These are phyloP conservation scores for Russula lepida DNA, from an alignment of 768 basidiomycete genomes.

Conservation along the genomic window DNA sequence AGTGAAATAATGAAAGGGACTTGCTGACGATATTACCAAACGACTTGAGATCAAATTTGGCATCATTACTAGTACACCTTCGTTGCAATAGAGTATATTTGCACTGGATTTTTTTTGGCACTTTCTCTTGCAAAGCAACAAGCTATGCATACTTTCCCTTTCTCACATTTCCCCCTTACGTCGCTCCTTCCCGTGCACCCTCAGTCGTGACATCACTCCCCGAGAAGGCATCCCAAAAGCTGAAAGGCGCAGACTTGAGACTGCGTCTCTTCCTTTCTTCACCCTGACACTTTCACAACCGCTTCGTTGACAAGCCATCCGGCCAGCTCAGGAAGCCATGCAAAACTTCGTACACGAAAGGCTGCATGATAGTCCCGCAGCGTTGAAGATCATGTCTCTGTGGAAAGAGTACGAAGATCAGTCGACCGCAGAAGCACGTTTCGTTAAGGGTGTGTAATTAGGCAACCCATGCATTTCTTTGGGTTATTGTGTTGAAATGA, in stretches of 20 bases:
- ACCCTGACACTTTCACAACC: neutral
- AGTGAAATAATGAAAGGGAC: constrained; percentile 22
- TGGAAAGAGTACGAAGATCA: constrained; percentile 89
- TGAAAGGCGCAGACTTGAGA: constrained; percentile 72
- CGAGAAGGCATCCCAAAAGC: constrained; percentile 75
- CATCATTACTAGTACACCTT: constrained; percentile 80
- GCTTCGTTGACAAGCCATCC: neutral
- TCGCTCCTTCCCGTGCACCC: neutral
- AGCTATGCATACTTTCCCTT: too few species aligned
- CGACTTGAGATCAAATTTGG: constrained; percentile 69
- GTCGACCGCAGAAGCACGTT: constrained; percentile 62
- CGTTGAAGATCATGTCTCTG: constrained; percentile 54
- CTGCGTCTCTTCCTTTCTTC: constrained; percentile 24
- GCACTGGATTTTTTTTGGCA: too few species aligned
- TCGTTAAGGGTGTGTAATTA: constrained; percentile 79
- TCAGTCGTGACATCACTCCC: constrained; percentile 90
- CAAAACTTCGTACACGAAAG: constrained; percentile 82
- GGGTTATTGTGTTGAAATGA: neutral
- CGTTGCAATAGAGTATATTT: too few species aligned
- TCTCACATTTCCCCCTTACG: neutral
- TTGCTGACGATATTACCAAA: constrained; percentile 83
- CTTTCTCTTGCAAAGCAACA: too few species aligned
- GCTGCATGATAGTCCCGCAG: constrained; percentile 68
- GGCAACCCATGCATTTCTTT: neutral
- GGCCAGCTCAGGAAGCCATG: constrained; percentile 65